These are phyloP conservation scores for Microcyclospora tardicrescens DNA, from an alignment of 2,329 filamentous ascomycete genomes.

Conservation along the genomic window DNA sequence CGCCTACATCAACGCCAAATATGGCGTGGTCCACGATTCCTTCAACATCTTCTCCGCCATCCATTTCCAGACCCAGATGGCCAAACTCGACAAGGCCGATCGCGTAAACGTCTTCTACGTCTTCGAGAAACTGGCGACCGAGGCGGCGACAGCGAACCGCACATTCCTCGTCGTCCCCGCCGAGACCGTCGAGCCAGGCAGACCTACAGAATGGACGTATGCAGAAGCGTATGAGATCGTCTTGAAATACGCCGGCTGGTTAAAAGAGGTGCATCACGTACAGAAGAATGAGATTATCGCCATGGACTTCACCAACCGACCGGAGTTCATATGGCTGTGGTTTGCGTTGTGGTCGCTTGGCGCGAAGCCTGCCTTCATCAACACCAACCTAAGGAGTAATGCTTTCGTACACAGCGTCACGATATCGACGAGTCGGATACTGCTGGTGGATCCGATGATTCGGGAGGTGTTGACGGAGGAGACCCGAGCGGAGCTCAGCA, in stretches of 20 bases:
- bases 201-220: conserved; percentile 48
- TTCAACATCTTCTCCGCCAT: conserved; percentile 34
- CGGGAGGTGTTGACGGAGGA: conserved; percentile 45
- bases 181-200: conserved; percentile 9
- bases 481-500: conserved; percentile 31
- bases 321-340: conserved; percentile 63
- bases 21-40: conserved; percentile 57
- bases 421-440: conserved; percentile 51
- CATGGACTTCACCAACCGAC: conserved; percentile 68
- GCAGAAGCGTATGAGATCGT: conserved; percentile 58
- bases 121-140: conserved; percentile 54
- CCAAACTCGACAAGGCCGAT: conserved; percentile 32
- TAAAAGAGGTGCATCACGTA: conserved; percentile 51
- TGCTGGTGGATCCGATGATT: conserved; percentile 55
- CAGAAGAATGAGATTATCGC: conserved; percentile 64
- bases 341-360: conserved; percentile 73
- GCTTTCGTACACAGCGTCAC: conserved; percentile 62
- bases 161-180: conserved; percentile 21
- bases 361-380: conserved; percentile 73
- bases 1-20: conserved; percentile 68
- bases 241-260: conserved; percentile 62
- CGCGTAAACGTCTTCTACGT: conserved; percentile 60
- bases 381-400: conserved; percentile 66
- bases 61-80: conserved; percentile 33
- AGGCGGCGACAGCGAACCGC: conserved; percentile 30